Evolutionary conservation across 192 early-diverging fungal species (phyloP).

Genomic region (Entomortierella lignicola): DNA sequence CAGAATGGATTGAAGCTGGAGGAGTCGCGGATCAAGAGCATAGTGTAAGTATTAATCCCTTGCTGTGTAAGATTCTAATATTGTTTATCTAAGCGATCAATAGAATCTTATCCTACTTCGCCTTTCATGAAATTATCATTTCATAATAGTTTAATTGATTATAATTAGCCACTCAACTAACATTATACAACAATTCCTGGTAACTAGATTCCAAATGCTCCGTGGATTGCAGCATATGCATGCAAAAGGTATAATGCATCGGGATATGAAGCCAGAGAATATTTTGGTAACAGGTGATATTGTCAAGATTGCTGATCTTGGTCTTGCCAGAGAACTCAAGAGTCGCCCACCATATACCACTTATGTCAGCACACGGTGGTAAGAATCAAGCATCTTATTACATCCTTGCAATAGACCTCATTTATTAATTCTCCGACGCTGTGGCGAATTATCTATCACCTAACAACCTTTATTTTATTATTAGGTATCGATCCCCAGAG

Average conservation of each 20-base stretch:
- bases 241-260: constrained; percentile 91
- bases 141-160: neutral
- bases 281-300: constrained; percentile 75
- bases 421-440: neutral
- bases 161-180: neutral
- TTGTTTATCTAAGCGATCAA: too few species aligned
- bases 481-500: constrained; percentile 96
- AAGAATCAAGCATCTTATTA: constrained; percentile 9
- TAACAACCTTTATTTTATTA: neutral
- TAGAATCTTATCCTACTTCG: too few species aligned
- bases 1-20: constrained; percentile 73
- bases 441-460: neutral
- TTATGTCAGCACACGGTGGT: constrained; percentile 99
- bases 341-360: constrained; percentile 93
- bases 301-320: constrained; percentile 97
- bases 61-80: too few species aligned
- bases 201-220: constrained; percentile 83
- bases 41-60: constrained; percentile 79
- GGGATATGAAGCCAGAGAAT: constrained; percentile 99
- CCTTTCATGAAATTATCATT: constrained; percentile 4
- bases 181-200: neutral
- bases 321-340: constrained; percentile 91
- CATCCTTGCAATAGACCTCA: too few species aligned
- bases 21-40: constrained; percentile 75
- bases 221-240: constrained; percentile 92